Evolutionary conservation across 129 eudicot species (phyloP), one percentile per base, ranked within the genome.

Genomic region (Flaveria brownii): DNA sequence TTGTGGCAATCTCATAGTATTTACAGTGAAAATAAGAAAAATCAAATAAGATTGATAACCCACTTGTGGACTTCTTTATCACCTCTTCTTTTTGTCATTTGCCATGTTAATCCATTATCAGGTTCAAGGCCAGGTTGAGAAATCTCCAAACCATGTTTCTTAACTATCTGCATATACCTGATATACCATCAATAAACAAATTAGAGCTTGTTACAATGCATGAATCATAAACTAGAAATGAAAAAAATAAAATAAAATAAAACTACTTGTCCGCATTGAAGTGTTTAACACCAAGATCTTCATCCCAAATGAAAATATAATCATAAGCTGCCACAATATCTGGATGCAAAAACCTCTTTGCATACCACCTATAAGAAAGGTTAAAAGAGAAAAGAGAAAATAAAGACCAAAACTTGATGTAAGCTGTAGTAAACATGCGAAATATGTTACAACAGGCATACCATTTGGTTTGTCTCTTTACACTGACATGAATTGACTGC

Each of bases 301-400:
- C 98, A 71, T 92, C 98, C 98, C 98, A 92, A 50, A 92, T 86
- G 78, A 92, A 92, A 52, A 92, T 87, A 72, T 91, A 91, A 20
- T 91, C 97, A 89, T 91, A 91, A 22, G 97, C 96, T 82, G 97
- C 90, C 49, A 91, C 88, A 45, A 91, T 84, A 85, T 91, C 96
- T 16, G 97, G 97, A 83, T 91, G 97, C 83, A 91, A 54, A 75
- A 91, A 91, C 82, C 97, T 82, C 85, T 91, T 91, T 39, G 96
- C 97, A 80, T 87, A 91, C 97, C 97, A 91, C 97, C 97, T 91
- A 25, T 26, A 17, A 6, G 26, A 39, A 47, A 59, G 12, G 59
- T 39, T 4, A 49, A 25, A 15, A 9, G 16, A 9, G 12, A 20
- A 49, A 60, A 42, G 43, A 17, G 16, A 26, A 39, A 30, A 45